phyloP scores from a whole-genome alignment of 257 asterid genomes.

The Forsythia viridissima region DNA sequence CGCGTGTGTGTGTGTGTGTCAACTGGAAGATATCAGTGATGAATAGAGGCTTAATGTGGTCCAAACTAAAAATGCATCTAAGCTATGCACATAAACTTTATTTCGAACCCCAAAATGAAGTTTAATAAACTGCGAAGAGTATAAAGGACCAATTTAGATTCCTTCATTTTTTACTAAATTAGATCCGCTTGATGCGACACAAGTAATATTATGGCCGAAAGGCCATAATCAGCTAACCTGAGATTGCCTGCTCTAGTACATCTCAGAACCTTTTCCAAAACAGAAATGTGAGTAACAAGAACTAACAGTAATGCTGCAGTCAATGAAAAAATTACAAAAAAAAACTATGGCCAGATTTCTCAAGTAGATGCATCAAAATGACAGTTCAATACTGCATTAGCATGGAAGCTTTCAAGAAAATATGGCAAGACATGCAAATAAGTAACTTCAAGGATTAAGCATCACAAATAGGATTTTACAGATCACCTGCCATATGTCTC shows the following conservation, averaged over 20 bases:
- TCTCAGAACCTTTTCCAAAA: neutral
- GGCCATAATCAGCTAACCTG: neutral
- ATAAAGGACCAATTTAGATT: neutral
- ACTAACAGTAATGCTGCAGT: neutral
- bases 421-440: conserved; percentile 2
- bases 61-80: neutral
- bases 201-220: neutral
- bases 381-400: neutral
- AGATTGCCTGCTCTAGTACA: neutral
- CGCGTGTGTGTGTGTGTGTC: neutral
- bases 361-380: neutral
- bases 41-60: neutral
- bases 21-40: neutral
- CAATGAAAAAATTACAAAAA: neutral
- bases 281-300: neutral
- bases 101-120: neutral
- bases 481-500: conserved; percentile 94
- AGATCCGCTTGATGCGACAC: neutral
- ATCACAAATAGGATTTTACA: conserved; percentile 14
- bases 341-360: neutral
- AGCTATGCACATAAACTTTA: neutral
- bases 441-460: conserved; percentile 23
- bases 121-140: neutral
- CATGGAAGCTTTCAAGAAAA: neutral
- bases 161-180: neutral